phyloP scores from a whole-genome alignment of 192 early-diverging fungal genomes.

The Backusella psychrophila region DNA sequence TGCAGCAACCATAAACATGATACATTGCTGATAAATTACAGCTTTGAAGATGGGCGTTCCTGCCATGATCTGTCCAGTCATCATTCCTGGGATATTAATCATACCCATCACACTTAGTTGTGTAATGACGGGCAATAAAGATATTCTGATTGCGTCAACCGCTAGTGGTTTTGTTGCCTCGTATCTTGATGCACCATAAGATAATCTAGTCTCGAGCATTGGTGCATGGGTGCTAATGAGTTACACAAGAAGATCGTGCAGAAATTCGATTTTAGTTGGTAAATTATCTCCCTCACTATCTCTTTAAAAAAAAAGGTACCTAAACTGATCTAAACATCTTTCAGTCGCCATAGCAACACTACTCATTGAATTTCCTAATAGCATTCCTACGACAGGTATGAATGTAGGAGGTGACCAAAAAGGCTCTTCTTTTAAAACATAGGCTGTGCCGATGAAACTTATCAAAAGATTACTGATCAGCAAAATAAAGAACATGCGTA shows the following conservation, averaged over 20 bases:
- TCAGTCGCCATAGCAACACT: conserved; percentile 67
- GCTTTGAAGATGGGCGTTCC: conserved; percentile 78
- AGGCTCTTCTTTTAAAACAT: conserved; percentile 67
- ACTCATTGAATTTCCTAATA: conserved; percentile 79
- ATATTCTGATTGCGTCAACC: conserved; percentile 64
- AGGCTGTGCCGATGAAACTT: conserved; percentile 55
- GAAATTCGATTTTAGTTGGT: not conserved
- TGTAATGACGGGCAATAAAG: conserved; percentile 81
- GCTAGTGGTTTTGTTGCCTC: conserved; percentile 77
- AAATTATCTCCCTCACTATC: not conserved
- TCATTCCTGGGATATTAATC: conserved; percentile 86
- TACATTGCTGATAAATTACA: conserved; percentile 79
- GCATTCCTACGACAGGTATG: conserved; percentile 89
- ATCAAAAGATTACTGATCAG: conserved; percentile 51
- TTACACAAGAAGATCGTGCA: not conserved
- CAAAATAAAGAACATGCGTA: conserved; percentile 45
- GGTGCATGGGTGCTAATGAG: conserved; percentile 20
- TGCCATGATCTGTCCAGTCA: conserved; percentile 88
- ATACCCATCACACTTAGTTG: conserved; percentile 81
- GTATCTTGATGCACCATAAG: conserved; percentile 79
- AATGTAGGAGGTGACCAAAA: conserved; percentile 73
- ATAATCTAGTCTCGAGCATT: conserved; percentile 56
- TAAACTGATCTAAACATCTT: conserved; percentile 57
- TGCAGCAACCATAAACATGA: conserved; percentile 85
- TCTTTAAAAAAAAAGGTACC: conserved; percentile 24